Evolutionary conservation across 345 rosid species (phyloP).

Genomic region (Populus ilicifolia): DNA sequence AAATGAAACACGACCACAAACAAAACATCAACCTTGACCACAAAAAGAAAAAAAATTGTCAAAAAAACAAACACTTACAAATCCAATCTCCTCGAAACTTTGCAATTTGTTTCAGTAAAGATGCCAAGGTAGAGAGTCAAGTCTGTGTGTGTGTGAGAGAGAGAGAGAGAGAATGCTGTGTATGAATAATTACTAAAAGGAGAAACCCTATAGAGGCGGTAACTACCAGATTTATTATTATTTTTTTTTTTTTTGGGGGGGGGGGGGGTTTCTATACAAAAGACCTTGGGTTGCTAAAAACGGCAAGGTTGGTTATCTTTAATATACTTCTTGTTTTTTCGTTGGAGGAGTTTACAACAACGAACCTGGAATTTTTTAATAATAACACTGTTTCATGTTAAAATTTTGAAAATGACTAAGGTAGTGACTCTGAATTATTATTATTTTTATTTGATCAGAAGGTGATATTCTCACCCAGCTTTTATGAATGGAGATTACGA

Average conservation of each 20-base stretch:
- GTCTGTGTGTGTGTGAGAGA: neutral
- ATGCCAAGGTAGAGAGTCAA: neutral
- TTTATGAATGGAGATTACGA: no score
- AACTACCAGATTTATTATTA: neutral
- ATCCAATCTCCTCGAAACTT: slow-evolving; percentile 2
- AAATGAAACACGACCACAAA: neutral
- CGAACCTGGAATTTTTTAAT: neutral
- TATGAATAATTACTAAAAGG: neutral
- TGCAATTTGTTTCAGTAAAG: neutral
- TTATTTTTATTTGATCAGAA: neutral
- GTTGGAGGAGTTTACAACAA: neutral
- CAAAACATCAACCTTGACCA: neutral
- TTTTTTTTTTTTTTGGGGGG: no score
- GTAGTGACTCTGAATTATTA: neutral
- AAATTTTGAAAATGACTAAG: neutral
- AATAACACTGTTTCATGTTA: neutral
- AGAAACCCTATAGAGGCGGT: neutral
- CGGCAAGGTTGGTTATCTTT: neutral
- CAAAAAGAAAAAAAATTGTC: neutral
- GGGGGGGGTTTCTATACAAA: neutral
- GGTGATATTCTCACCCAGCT: neutral
- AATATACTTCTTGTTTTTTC: no score
- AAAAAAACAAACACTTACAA: neutral
- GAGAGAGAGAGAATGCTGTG: neutral
- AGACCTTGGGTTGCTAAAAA: neutral